Base-by-base conservation (phyloP, 805 yeast species). In the Metschnikowia lunata region DNA sequence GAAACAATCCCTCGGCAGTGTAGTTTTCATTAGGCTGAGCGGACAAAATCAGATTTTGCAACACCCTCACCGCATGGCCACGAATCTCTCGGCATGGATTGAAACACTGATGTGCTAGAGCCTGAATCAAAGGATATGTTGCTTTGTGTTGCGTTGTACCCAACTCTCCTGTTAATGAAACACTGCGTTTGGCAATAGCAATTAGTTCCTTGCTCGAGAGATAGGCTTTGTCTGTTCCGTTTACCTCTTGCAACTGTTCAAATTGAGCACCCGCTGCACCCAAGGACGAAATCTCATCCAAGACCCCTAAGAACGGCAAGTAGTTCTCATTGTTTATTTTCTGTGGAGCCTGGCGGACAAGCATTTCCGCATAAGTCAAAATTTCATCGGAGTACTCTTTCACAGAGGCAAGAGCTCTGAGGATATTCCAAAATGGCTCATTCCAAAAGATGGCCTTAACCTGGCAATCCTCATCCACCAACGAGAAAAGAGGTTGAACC, bases 71-170 rank as follows among this genome's bases (percentile, higher is more conserved):
- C 0, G 96, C 90, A 60, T 74, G 78, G 0, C 75, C 63, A 33
- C 96, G 70, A 9, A 89, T 69, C 57, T 86, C 89, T 26, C 87
- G 71, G 60, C 95, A 87, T 14, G 96, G 96, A 56, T 89, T 89
- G 59, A 85, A 76, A 60, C 96, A 86, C 61, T 90, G 97, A 56
- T 85, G 91, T 0, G 93, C 88, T 42, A 89, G 71, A 0, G 95
- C 95, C 58, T 88, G 91, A 27, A 85, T 71, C 48, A 87, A 69
- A 1, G 95, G 84, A 51, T 75, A 76, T 53, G 79, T 69, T 15
- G 66, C 54, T 39, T 63, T 67, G 40, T 63, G 58, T 5, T 61
- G 64, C n/a, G 64, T 55, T 47, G 29, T 60, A 26, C 78, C 51
- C 42, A 85, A 62, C 4, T 72, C 72, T 8, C 79, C 60, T 0